Conservation (phyloP, 805 yeast species). For the Candida saitoana region DNA sequence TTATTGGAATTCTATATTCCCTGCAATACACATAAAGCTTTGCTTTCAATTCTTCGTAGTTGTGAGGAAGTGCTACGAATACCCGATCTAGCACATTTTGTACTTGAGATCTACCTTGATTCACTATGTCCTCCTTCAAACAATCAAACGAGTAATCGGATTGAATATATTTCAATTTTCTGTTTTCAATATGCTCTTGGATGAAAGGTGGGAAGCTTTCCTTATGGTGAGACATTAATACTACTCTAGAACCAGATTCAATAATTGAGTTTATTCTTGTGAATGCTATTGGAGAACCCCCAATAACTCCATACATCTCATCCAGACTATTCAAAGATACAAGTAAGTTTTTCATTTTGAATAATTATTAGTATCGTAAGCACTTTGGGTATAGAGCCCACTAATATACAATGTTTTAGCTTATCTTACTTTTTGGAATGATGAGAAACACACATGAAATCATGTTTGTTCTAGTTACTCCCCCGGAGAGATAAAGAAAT, state of each 20-base stretch:
- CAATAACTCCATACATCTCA: conserved; percentile 58
- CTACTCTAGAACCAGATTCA: conserved; percentile 53
- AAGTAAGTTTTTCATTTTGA: conserved; percentile 22
- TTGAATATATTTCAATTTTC: conserved; percentile 23
- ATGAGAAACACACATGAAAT: too few species aligned
- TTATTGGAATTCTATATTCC: conserved; percentile 71
- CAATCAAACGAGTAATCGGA: conserved; percentile 1
- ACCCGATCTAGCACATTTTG: conserved; percentile 69
- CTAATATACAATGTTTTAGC: too few species aligned
- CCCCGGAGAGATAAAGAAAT: too few species aligned
- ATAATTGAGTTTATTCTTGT: conserved; percentile 46
- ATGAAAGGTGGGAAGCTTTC: conserved; percentile 22
- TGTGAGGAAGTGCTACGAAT: conserved; percentile 50
- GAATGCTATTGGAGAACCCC: conserved; percentile 42
- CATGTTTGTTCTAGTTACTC: too few species aligned
- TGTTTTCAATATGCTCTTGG: conserved; percentile 18
- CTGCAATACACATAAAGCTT: conserved; percentile 50
- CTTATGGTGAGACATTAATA: conserved; percentile 40
- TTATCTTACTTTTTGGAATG: too few species aligned
- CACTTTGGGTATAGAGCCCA: not conserved
- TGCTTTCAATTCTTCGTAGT: conserved; percentile 25
- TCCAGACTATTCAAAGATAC: conserved; percentile 43
- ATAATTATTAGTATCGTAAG: too few species aligned
- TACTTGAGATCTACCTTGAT: conserved; percentile 60
- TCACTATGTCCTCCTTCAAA: conserved; percentile 39